A percentile compares a stretch with the other conserved stretches of the same genome.
These are phyloP conservation scores for Urtica urens DNA, from an alignment of 306 rosid genomes.

Conservation along the genomic window DNA sequence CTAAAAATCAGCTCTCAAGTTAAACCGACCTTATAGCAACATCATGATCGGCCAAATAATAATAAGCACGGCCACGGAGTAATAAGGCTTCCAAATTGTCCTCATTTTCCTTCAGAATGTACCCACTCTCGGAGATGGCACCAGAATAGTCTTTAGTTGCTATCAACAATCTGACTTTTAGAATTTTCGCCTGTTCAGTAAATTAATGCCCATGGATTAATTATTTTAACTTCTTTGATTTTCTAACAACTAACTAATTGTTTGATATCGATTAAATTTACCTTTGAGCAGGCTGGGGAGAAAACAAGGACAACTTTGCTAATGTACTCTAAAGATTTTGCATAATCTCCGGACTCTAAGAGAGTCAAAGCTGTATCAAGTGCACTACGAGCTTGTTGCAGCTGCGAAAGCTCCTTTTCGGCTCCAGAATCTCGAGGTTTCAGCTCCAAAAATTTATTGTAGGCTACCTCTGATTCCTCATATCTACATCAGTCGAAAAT, in stretches of 20 bases:
- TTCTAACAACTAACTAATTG: no score
- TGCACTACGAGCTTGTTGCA: conserved; percentile 76
- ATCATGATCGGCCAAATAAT: conserved; percentile 96
- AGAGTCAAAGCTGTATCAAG: conserved; percentile 66
- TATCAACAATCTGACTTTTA: conserved; percentile 61
- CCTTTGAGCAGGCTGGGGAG: conserved; percentile 86
- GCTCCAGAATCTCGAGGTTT: conserved; percentile 59
- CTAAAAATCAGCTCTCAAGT: neutral
- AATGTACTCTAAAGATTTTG: conserved; percentile 78
- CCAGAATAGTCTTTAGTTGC: conserved; percentile 68
- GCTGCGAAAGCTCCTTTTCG: conserved; percentile 88
- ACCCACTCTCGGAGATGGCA: conserved; percentile 69
- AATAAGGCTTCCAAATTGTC: conserved; percentile 72
- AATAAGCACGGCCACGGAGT: conserved; percentile 89
- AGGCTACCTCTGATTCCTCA: conserved; percentile 80
- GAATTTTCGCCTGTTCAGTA: conserved; percentile 74
- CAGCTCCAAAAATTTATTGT: conserved; percentile 63
- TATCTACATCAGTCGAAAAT: conserved; percentile 99
- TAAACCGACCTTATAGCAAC: conserved; percentile 70
- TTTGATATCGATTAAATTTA: conserved; percentile 14
- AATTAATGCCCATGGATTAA: conserved; percentile 5
- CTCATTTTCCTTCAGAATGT: conserved; percentile 85
- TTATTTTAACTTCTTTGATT: no score
- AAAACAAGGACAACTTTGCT: conserved; percentile 91
- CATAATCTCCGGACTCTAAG: conserved; percentile 42